phyloP scores from a whole-genome alignment of 2,329 filamentous ascomycete genomes.

The Aspergillus japonicus region DNA sequence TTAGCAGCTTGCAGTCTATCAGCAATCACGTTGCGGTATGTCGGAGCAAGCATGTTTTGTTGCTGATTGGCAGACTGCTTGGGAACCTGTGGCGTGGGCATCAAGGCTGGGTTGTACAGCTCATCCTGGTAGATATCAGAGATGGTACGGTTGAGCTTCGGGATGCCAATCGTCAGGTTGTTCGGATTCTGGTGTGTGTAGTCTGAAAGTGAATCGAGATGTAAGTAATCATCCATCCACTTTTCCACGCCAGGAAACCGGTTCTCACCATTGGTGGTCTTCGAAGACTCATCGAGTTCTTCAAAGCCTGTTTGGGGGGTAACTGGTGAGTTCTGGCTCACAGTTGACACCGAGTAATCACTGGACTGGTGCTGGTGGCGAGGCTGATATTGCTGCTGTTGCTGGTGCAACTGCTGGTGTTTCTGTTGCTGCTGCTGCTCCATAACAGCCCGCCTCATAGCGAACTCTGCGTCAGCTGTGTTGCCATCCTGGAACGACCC shows the following conservation, averaged over 20 bases:
- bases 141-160: conserved; percentile 82
- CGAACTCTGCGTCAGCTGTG: conserved; percentile 54
- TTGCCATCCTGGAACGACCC: conserved; percentile 42
- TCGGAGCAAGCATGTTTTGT: conserved; percentile 48
- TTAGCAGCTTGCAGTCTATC: conserved; percentile 78
- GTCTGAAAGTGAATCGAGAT: conserved; percentile 55
- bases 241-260: conserved; percentile 34
- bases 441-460: conserved; percentile 60
- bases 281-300: conserved; percentile 54
- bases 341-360: conserved; percentile 57
- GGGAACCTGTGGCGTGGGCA: conserved; percentile 38
- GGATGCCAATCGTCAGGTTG: conserved; percentile 49
- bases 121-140: conserved; percentile 84
- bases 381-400: conserved; percentile 36
- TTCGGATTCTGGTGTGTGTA: conserved; percentile 48
- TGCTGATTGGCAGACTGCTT: conserved; percentile 34
- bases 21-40: conserved; percentile 64
- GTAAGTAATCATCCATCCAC: conserved; percentile 69
- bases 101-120: conserved; percentile 63
- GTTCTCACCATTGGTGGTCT: conserved; percentile 56
- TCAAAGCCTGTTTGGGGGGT: conserved; percentile 59
- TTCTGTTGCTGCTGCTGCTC: conserved; percentile 39
- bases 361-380: conserved; percentile 42
- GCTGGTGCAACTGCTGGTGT: conserved; percentile 31
- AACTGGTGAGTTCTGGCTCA: conserved; percentile 60